Conservation (phyloP, 768 basidiomycete species). For the Hirschioporus abietinus region DNA sequence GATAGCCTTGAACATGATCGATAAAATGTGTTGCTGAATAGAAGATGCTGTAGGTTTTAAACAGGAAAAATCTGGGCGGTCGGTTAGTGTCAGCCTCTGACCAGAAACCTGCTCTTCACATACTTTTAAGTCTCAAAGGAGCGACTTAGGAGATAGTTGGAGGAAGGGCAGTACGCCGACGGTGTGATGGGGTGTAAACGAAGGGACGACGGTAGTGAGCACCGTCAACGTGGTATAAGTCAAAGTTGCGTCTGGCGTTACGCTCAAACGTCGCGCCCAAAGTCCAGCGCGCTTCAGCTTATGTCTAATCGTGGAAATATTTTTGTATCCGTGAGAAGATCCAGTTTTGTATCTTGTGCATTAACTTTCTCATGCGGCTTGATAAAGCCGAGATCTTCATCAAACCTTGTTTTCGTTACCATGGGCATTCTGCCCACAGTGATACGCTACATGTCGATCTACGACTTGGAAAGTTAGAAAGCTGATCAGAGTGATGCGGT, state of each 20-base stretch:
- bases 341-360: background rate
- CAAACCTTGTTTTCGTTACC: background rate
- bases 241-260: background rate
- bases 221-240: slow-evolving; percentile 1
- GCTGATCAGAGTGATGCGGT: too few relatives aligned
- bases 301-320: background rate
- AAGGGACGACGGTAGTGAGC: background rate
- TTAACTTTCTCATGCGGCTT: background rate
- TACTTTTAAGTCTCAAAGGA: background rate
- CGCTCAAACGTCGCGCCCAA: background rate
- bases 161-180: background rate
- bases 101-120: background rate
- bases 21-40: background rate
- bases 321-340: background rate
- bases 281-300: background rate
- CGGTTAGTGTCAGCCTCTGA: background rate
- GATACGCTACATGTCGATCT: background rate
- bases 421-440: background rate
- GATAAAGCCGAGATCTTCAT: background rate
- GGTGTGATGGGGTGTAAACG: background rate
- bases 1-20: slow-evolving; percentile 11
- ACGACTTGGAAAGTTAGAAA: too few relatives aligned
- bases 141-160: background rate
- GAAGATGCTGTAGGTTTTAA: background rate
- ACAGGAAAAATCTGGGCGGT: background rate